These are phyloP conservation scores for Annulohypoxylon moriforme DNA, from an alignment of 495 filamentous ascomycete species.

Conservation along the genomic window DNA sequence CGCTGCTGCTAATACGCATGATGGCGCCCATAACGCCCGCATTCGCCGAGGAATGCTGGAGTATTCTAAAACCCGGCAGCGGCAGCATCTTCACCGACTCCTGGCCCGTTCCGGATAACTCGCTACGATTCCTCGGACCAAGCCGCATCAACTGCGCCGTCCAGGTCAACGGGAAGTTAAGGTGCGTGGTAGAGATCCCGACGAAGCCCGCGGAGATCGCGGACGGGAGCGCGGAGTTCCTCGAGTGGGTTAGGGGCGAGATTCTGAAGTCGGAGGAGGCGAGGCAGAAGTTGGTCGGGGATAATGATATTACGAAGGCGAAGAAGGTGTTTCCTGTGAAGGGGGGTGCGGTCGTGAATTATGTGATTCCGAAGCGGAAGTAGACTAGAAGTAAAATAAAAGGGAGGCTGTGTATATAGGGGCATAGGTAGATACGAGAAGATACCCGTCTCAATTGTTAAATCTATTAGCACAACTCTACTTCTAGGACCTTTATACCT, in stretches of 20 bases:
- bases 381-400: slow-evolving; percentile 37
- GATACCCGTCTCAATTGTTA: slow-evolving; percentile 36
- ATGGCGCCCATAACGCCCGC: slow-evolving; percentile 82
- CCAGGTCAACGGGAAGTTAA: slow-evolving; percentile 80
- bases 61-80: slow-evolving; percentile 56
- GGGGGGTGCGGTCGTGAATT: slow-evolving; percentile 67
- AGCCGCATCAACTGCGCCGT: slow-evolving; percentile 66
- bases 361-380: slow-evolving; percentile 57
- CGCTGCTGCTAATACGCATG: slow-evolving; percentile 69
- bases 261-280: slow-evolving; percentile 53
- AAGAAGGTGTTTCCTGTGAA: slow-evolving; percentile 63
- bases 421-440: slow-evolving; percentile 24
- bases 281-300: slow-evolving; percentile 62
- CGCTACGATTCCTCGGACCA: slow-evolving; percentile 53
- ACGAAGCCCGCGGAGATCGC: slow-evolving; percentile 48
- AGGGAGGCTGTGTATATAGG: not conserved
- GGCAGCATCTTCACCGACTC: slow-evolving; percentile 60
- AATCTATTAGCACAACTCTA: too few species aligned
- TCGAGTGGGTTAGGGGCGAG: slow-evolving; percentile 68
- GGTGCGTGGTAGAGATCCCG: slow-evolving; percentile 70
- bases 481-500: too few species aligned
- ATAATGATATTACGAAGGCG: slow-evolving; percentile 53
- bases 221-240: slow-evolving; percentile 46
- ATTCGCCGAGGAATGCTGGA: slow-evolving; percentile 84
- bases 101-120: slow-evolving; percentile 63